Evolutionary conservation across 306 rosid genomes (phyloP), one percentile per base, ranked within the genome.

Genomic region (Quercus parvula): DNA sequence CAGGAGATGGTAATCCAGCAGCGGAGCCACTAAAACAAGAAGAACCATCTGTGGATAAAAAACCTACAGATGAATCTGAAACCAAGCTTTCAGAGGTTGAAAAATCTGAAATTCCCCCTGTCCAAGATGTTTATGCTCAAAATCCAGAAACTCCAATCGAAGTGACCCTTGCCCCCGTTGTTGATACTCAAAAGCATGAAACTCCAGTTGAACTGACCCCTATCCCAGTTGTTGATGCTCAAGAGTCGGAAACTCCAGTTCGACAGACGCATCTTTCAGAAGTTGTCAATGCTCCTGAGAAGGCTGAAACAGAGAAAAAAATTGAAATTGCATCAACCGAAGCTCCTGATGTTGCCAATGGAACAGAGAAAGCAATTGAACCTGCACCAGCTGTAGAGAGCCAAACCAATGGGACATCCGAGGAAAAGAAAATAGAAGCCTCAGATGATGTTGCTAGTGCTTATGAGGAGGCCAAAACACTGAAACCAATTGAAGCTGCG

Each of bases 401-500:
- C 2, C 9, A 63, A 30, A 14, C n/a, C 12, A 2, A 15, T 63
- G 44, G 20, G 1, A 18, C 27, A 2, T 31, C 25, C 0, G 52
- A 68, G 25, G 52, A 68, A 35, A 35, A 35, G 52, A 68, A 68
- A 68, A 33, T 6, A 35, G 28, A 19, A 68, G 75, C 11, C 5
- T 31, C 71, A 10, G 71, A 35, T 35, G 75, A 6, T 17, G 75
- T 14, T 17, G 75, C 33, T 56, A 24, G 74, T 75, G 25, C 54
- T 35, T 5, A 64, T 14, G 57, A 80, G 35, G 5, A 17, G 17
- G 64, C 52, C 3, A 46, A 74, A 75, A 56, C 73, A n/a, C 84
- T 80, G 76, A 81, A 78, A 58, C 41, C 81, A 41, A 62, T 73
- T 56, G 76, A 78, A 61, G 77, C 59, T 70, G 30, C 6, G 31